Base-by-base conservation (phyloP, 2,329 filamentous ascomycete genomes). In the Huntiella bhutanensis region DNA sequence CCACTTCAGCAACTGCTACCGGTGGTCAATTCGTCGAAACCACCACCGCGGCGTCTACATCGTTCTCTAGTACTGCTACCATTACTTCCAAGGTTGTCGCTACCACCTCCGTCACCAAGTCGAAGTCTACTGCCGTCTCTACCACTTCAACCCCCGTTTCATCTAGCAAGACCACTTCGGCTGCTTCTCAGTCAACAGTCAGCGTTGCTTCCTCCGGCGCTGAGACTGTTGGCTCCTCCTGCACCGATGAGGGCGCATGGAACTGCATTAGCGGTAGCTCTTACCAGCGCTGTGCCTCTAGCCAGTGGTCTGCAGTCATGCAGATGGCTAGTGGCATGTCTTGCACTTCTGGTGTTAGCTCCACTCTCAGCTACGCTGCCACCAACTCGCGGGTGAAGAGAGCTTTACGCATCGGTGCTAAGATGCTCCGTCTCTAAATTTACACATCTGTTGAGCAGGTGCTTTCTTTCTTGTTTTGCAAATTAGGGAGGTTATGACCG, bases 231-330 rank as follows among this genome's bases (percentile, higher is more conserved):
- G 69, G 69, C 34, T 56, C 64, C 13, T 58, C 65, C 0, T 75
- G 71, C 57, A 53, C 62, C 5, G 41, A 52, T 1, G 69, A 73
- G 40, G 71, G 71, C 1, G 55, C 57, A 8, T 75, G 67, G 66
- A 73, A 73, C 61, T 75, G 71, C 52, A 59, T 73, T 5, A 59
- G 55, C 0, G 68, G 69, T 11, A 59, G 55, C 1, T 62, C 64
- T 0, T 75, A 65, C 64, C 70, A 75, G 57, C 69, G 69, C 41
- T 75, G 71, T 49, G 71, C 64, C 5, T 66, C 64, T 2, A 70
- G 71, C 6, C 34, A 52, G 0, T 75, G 71, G 71, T 69, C 69
- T 2, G 54, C 58, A 0, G 47, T 57, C 2, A 62, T 64, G 49
- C 37, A 51, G 0, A 53, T 75, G 10, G 64, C 71, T 0, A 54